These are phyloP conservation scores for Hortaea sp. DNA, from an alignment of 2,329 filamentous ascomycete species.

Conservation along the genomic window DNA sequence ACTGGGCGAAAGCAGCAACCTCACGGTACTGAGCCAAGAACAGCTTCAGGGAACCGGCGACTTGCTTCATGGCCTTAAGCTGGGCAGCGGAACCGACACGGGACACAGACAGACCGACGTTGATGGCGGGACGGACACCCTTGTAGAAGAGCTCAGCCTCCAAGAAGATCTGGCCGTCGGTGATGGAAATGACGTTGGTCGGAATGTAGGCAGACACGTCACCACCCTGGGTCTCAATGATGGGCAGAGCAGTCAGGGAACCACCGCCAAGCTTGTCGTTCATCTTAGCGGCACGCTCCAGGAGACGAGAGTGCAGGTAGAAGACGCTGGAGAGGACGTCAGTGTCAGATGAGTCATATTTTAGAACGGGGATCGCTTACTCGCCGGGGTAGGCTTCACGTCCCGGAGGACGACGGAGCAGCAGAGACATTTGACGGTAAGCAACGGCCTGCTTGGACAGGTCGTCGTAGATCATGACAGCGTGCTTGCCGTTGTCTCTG, in stretches of 20 bases:
- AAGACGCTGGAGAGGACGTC: slow-evolving; percentile 52
- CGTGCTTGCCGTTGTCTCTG: slow-evolving; percentile 76
- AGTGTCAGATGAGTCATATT: slow-evolving; percentile 12
- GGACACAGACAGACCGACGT: slow-evolving; percentile 99
- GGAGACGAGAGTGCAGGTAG: slow-evolving; percentile 98
- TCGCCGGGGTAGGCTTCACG: slow-evolving; percentile 99
- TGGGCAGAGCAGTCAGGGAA: slow-evolving; percentile 89
- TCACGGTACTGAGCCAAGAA: slow-evolving; percentile 99
- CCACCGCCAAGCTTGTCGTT: slow-evolving; percentile 81
- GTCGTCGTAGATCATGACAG: slow-evolving; percentile 88
- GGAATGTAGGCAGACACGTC: slow-evolving; percentile 99
- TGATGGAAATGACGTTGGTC: slow-evolving; percentile 99
- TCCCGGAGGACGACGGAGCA: slow-evolving; percentile 93
- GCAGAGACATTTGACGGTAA: slow-evolving; percentile 88
- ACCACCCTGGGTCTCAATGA: slow-evolving; percentile 99
- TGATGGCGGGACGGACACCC: slow-evolving; percentile 99
- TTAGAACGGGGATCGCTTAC: slow-evolving; percentile 27
- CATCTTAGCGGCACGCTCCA: slow-evolving; percentile 99
- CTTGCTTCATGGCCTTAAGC: slow-evolving; percentile 99
- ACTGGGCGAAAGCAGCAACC: slow-evolving; percentile 98
- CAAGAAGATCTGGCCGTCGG: slow-evolving; percentile 99
- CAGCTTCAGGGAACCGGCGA: slow-evolving; percentile 98
- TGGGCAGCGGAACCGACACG: slow-evolving; percentile 99
- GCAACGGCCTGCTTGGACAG: slow-evolving; percentile 78
- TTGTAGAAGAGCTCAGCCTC: slow-evolving; percentile 99